These are phyloP conservation scores for Polygonum maritimum DNA, from an alignment of 148 eudicot genomes.

Conservation along the genomic window DNA sequence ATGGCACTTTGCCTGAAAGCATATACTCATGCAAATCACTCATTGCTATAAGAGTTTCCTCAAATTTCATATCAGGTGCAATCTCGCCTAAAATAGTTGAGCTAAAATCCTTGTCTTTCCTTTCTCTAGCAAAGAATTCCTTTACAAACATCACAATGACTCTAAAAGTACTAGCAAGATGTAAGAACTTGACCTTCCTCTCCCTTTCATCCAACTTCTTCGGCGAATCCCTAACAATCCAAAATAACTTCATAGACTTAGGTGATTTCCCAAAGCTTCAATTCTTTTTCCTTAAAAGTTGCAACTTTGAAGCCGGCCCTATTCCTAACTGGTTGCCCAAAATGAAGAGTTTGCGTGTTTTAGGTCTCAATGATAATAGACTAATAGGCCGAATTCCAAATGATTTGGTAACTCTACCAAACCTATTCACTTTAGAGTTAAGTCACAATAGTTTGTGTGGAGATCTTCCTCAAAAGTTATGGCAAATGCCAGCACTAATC, in stretches of 20 bases:
- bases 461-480: conserved; percentile 38
- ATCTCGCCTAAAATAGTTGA: conserved; percentile 34
- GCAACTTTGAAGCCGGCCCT: conserved; percentile 35
- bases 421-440: conserved; percentile 63
- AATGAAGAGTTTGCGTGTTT: conserved; percentile 45
- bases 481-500: conserved; percentile 32
- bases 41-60: conserved; percentile 55
- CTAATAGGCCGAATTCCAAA: conserved; percentile 54
- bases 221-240: conserved; percentile 43
- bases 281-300: conserved; percentile 60
- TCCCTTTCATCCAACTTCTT: conserved; percentile 52
- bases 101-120: conserved; percentile 56
- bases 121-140: conserved; percentile 60
- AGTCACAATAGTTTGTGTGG: conserved; percentile 43
- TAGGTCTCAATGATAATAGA: conserved; percentile 49
- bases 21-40: conserved; percentile 65
- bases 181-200: conserved; percentile 50
- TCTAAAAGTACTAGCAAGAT: conserved; percentile 35
- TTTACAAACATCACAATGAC: conserved; percentile 54
- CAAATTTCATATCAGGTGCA: conserved; percentile 44
- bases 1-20: conserved; percentile 49
- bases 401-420: conserved; percentile 51
- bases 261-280: conserved; percentile 46
- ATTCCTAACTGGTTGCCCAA: conserved; percentile 57
- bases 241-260: conserved; percentile 21